Conservation (phyloP, 1,284 basidiomycete genomes). For the Heterobasidion occidentale region DNA sequence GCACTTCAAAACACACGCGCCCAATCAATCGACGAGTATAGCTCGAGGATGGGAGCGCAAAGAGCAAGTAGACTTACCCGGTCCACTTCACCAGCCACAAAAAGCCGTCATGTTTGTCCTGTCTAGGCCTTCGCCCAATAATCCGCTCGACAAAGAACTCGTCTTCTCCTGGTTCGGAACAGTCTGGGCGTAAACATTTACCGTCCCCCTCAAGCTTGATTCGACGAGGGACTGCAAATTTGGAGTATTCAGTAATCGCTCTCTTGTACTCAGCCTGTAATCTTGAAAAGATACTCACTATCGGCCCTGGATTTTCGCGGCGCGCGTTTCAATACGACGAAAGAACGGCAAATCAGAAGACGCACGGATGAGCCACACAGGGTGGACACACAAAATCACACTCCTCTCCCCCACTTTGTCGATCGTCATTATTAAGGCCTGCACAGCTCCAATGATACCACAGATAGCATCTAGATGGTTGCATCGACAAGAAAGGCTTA, state of each 20-base stretch:
- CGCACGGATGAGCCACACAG: conserved; percentile 12
- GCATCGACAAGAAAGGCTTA: not conserved
- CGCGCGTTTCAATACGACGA: too few relatives aligned
- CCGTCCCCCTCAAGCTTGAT: not conserved
- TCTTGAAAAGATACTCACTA: not conserved
- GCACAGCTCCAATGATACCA: conserved; percentile 30
- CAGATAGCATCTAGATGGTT: conserved; percentile 20
- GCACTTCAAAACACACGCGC: not conserved
- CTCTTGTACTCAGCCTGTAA: not conserved
- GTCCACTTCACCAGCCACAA: conserved; percentile 29
- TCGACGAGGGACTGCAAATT: conserved; percentile 4
- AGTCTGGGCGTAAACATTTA: conserved; percentile 7
- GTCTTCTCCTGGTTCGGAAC: conserved; percentile 4
- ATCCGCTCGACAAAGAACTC: conserved; percentile 25
- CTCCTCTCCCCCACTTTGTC: conserved; percentile 19
- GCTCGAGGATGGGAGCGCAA: not conserved
- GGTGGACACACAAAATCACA: conserved; percentile 20
- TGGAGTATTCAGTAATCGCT: not conserved
- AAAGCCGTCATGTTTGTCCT: conserved; percentile 7
- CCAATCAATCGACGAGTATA: not conserved
- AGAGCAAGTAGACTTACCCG: conserved; percentile 17
- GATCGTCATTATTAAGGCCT: conserved; percentile 12
- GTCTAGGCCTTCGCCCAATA: conserved; percentile 19
- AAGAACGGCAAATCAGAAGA: not conserved
- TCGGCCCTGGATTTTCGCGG: not conserved